These are phyloP conservation scores for Linum lewisii DNA, from an alignment of 345 rosid genomes.

Conservation along the genomic window DNA sequence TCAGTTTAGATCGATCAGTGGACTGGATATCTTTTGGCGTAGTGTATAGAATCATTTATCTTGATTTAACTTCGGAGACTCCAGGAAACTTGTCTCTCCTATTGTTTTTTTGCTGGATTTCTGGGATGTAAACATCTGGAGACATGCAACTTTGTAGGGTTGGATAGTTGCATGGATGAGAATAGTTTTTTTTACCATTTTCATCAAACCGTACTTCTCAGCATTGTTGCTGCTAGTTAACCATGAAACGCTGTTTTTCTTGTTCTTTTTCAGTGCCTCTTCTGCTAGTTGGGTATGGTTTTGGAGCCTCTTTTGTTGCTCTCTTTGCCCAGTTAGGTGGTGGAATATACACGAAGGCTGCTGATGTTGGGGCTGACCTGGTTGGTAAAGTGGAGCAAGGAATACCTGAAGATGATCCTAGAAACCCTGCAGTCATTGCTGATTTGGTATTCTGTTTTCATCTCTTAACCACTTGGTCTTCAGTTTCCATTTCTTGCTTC, in stretches of 20 bases:
- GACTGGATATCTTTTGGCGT: background rate
- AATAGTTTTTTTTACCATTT: background rate
- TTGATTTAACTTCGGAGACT: background rate
- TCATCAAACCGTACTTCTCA: background rate
- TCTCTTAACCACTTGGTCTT: conserved; percentile 39
- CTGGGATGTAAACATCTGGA: background rate
- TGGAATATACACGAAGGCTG: conserved; percentile 97
- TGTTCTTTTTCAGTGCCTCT: conserved; percentile 67
- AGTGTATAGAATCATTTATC: no score
- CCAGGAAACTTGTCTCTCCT: background rate
- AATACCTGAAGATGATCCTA: conserved; percentile 99
- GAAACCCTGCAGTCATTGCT: conserved; percentile 98
- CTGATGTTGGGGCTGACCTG: conserved; percentile 99
- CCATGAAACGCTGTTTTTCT: conserved; percentile 15
- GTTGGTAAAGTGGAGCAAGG: conserved; percentile 99
- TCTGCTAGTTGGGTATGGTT: conserved; percentile 96
- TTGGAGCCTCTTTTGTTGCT: conserved; percentile 99
- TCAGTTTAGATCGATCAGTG: background rate
- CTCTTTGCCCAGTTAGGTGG: conserved; percentile 99
- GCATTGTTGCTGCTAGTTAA: background rate
- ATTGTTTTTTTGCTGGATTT: background rate
- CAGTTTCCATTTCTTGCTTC: conserved; percentile 1
- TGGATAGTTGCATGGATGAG: background rate
- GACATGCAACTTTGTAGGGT: background rate
- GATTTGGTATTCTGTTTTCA: conserved; percentile 59